Evolutionary conservation across 1,284 basidiomycete genomes (phyloP).

Genomic region (Naganishia cerealis): DNA sequence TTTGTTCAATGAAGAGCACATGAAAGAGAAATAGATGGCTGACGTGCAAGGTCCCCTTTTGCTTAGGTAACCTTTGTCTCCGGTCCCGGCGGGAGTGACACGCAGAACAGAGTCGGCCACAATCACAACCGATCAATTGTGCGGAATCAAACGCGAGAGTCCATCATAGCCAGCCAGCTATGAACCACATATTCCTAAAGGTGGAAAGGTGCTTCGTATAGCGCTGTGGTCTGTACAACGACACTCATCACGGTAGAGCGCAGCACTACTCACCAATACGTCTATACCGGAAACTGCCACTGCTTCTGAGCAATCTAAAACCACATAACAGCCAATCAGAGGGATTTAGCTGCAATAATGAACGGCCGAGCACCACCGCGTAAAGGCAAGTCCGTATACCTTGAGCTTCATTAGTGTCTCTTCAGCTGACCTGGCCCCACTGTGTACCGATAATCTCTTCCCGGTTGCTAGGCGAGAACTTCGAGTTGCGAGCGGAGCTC

Average conservation of each 20-base stretch:
- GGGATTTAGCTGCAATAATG: conserved; percentile 10
- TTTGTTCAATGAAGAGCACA: neutral
- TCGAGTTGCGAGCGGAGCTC: conserved; percentile 87
- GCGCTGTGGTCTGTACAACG: neutral
- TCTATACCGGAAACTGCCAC: neutral
- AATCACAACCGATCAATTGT: conserved; percentile 4
- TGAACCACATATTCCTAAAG: conserved; percentile 6
- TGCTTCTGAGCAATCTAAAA: neutral
- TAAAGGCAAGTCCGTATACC: conserved; percentile 22
- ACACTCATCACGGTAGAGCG: neutral
- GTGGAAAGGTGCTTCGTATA: neutral
- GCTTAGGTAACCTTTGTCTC: neutral
- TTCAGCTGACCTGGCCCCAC: neutral
- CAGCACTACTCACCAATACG: neutral
- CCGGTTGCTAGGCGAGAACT: conserved; percentile 70
- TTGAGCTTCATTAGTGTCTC: neutral
- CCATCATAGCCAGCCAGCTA: too few relatives aligned
- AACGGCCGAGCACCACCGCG: conserved; percentile 31
- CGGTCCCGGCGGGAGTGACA: too few relatives aligned
- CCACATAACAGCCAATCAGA: neutral
- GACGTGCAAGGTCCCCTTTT: neutral
- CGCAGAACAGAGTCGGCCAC: neutral
- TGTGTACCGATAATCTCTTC: neutral
- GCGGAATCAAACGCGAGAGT: conserved; percentile 24
- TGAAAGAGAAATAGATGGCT: conserved; percentile 15